Evolutionary conservation across 2,329 filamentous ascomycete genomes (phyloP).

Genomic region (Pseudogymnoascus sp.): DNA sequence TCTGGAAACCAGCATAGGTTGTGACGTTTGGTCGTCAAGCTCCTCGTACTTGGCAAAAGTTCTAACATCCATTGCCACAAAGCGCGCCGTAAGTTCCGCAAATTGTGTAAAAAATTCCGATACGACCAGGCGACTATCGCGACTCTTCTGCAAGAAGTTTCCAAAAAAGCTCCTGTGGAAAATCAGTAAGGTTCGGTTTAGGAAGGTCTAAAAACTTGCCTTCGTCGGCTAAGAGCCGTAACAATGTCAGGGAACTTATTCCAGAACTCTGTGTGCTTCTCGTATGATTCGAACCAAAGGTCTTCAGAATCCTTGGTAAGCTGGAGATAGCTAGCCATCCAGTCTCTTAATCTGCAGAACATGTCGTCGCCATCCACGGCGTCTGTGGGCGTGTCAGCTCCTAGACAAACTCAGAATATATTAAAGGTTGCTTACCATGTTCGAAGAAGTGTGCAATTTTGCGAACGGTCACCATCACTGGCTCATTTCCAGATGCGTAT

Average conservation of each 20-base stretch:
- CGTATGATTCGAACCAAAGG: constrained; percentile 36
- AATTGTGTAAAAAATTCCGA: constrained; percentile 26
- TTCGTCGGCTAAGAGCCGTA: constrained; percentile 32
- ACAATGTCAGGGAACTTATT: constrained; percentile 43
- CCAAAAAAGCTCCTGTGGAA: constrained; percentile 26
- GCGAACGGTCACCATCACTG: constrained; percentile 16
- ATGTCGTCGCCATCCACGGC: constrained; percentile 37
- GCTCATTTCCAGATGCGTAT: constrained; percentile 24
- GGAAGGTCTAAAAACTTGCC: constrained; percentile 30
- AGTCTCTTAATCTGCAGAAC: constrained; percentile 38
- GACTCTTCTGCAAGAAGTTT: constrained; percentile 21
- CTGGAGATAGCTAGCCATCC: constrained; percentile 43
- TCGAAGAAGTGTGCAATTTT: constrained; percentile 29
- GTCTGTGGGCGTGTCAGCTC: constrained; percentile 32
- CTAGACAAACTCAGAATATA: constrained; percentile 12
- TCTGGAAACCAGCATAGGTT: constrained; percentile 36
- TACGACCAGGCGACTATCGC: constrained; percentile 20
- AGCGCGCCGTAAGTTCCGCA: constrained; percentile 43
- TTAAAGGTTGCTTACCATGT: constrained; percentile 31
- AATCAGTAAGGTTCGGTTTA: constrained; percentile 14
- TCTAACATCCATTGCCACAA: constrained; percentile 42
- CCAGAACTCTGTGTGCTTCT: constrained; percentile 44
- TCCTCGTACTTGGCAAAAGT: constrained; percentile 25
- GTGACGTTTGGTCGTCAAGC: constrained; percentile 25
- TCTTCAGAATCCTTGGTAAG: constrained; percentile 32